Evolutionary conservation across 2,329 filamentous ascomycete species (phyloP).

Genomic region (Microdochium nivale): DNA sequence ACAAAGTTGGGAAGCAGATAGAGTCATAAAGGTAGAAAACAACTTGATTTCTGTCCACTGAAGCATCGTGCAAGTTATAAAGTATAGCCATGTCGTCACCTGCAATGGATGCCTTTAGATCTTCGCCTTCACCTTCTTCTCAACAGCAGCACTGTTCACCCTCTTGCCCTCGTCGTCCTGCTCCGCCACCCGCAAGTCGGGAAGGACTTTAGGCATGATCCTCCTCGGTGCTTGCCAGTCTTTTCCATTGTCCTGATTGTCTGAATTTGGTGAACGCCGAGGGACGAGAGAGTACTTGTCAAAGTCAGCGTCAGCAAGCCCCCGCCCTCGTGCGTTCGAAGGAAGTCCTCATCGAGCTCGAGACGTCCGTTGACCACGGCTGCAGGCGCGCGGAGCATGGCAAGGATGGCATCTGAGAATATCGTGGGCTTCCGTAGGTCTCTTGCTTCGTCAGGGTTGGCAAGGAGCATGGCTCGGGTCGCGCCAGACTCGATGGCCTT

Average conservation of each 20-base stretch:
- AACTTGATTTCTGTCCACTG: too few relatives aligned
- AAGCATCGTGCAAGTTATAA: too few relatives aligned
- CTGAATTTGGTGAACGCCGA: conserved; percentile 39
- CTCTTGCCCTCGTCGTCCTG: conserved; percentile 72
- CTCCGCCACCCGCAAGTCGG: conserved; percentile 63
- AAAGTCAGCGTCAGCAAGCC: conserved; percentile 64
- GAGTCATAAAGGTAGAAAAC: too few relatives aligned
- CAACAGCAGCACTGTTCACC: conserved; percentile 49
- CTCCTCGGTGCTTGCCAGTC: conserved; percentile 42
- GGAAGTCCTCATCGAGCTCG: conserved; percentile 73
- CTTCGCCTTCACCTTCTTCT: conserved; percentile 23
- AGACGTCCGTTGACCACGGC: conserved; percentile 60
- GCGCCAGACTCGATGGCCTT: conserved; percentile 69
- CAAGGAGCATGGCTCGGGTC: conserved; percentile 43
- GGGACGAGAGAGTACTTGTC: conserved; percentile 61
- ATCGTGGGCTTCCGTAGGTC: conserved; percentile 64
- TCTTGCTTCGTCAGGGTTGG: conserved; percentile 35
- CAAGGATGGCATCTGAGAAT: conserved; percentile 72
- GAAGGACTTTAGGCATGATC: conserved; percentile 69
- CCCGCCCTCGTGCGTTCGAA: conserved; percentile 56
- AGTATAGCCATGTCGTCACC: too few relatives aligned
- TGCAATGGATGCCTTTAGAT: conserved; percentile 16
- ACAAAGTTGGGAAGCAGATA: too few relatives aligned
- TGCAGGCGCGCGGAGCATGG: conserved; percentile 55
- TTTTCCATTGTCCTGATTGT: background rate